Conservation (phyloP, 73 alveolate genomes). For the Vitrella brassicaformis region DNA sequence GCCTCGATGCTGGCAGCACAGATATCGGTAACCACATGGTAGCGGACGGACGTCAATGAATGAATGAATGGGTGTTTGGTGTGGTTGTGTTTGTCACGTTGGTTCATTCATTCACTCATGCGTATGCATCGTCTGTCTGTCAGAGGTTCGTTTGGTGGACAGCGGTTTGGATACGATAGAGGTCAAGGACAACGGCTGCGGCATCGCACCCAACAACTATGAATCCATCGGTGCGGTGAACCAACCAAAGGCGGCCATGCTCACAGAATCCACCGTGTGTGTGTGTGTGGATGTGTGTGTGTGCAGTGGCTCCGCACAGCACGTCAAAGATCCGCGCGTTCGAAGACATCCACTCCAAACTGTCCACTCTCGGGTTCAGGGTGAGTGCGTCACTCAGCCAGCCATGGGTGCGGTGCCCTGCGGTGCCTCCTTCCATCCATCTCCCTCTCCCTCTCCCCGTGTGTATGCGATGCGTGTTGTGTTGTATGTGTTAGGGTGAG, state of each 20-base stretch:
- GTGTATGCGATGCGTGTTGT: too few species aligned
- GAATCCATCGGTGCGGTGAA: constrained; percentile 45
- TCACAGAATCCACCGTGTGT: too few species aligned
- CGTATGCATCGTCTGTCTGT: too few species aligned
- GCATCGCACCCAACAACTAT: constrained; percentile 66
- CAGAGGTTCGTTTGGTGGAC: constrained; percentile 40
- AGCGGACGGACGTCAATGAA: too few species aligned
- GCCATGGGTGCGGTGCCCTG: not conserved
- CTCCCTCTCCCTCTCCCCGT: not conserved
- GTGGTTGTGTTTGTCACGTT: too few species aligned
- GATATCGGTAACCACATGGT: too few species aligned
- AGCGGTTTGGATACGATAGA: constrained; percentile 47
- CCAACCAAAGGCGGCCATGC: too few species aligned
- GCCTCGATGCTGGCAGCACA: constrained; percentile 46
- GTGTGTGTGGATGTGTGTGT: too few species aligned
- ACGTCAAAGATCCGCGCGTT: constrained; percentile 66
- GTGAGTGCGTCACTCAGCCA: not conserved
- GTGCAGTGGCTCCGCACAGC: constrained; percentile 62
- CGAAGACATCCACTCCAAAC: constrained; percentile 43
- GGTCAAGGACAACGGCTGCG: constrained; percentile 64
- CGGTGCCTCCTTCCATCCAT: not conserved
- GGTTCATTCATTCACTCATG: too few species aligned
- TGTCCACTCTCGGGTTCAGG: constrained; percentile 65
- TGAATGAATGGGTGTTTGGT: too few species aligned
- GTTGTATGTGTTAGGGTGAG: constrained; percentile 56